These are phyloP conservation scores for Tylopilus felleus DNA, from an alignment of 768 basidiomycete species.

Conservation along the genomic window DNA sequence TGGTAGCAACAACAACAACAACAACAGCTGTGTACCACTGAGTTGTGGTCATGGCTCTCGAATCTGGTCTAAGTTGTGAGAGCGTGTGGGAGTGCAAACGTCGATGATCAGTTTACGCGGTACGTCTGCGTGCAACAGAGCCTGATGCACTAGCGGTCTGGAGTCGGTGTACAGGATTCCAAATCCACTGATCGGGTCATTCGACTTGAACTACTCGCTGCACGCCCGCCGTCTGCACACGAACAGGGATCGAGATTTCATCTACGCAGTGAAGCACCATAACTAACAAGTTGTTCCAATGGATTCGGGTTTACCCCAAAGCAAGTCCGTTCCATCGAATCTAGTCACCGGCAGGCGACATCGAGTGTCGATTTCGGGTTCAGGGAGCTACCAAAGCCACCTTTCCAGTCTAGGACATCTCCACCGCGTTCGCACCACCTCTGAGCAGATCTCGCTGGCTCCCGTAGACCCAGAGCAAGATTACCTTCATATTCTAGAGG, in stretches of 20 bases:
- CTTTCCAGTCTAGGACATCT: conserved; percentile 41
- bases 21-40: background rate
- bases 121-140: background rate
- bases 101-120: background rate
- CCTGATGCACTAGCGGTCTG: too few relatives aligned
- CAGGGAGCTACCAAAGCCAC: conserved; percentile 45
- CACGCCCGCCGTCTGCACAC: background rate
- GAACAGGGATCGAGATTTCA: background rate
- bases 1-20: too few relatives aligned
- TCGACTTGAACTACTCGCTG: background rate
- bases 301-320: conserved; percentile 19
- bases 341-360: conserved; percentile 14
- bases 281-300: background rate
- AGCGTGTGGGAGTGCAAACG: too few relatives aligned
- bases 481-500: conserved; percentile 15
- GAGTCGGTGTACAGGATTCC: conserved; percentile 5
- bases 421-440: conserved; percentile 36
- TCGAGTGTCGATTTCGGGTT: conserved; percentile 29
- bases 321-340: conserved; percentile 26
- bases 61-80: conserved; percentile 2
- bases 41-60: background rate
- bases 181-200: background rate
- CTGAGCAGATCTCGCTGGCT: conserved; percentile 19
- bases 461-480: conserved; percentile 2
- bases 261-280: background rate